Evolutionary conservation across 2,329 filamentous ascomycete genomes (phyloP), one percentile per base, ranked within the genome.

Genomic region (Orbilia quercus): DNA sequence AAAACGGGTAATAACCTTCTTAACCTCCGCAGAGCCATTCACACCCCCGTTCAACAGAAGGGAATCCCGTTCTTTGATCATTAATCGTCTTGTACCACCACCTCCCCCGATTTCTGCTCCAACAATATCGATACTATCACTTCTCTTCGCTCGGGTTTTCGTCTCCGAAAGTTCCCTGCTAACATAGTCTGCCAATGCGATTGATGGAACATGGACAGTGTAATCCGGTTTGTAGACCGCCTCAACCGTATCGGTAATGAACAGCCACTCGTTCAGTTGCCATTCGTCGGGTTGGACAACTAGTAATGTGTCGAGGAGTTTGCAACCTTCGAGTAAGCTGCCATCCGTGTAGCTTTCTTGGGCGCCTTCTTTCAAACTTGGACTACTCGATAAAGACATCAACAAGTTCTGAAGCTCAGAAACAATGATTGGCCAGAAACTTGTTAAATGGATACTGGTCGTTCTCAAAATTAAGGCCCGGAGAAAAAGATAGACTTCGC

Each of bases 221-320:
- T 74, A 67, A 20, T 67, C 62, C 1, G 62, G 62, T 53, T 74
- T 74, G 81, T 99, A 96, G 34, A 99, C 91, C 0, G 95, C 93
- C 78, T 99, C 95, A 75, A 97, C 93, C 12, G 94, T 98, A 81
- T 99, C 95, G 1, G 92, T 96, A 63, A 99, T 89, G 80, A 96
- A 99, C 2, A 98, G 87, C 95, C 95, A 99, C 82, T 97, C 92
- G 78, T 96, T 90, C n/a, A 98, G 86, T 80, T 98, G 95, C 81
- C 98, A 99, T 80, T 99, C 95, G 77, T 99, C 95, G 0, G 93
- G 94, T 2, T 91, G 90, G 6, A 93, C 84, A 45, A 92, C 89
- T 12, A 98, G 86, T n/a, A 99, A 84, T 18, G 92, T 84, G 78
- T 99, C 95, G 2, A 99, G 85, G 1, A 99, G 85, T 79, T 98